phyloP scores from a whole-genome alignment of 257 asterid species.

The Nemophila menziesii region DNA sequence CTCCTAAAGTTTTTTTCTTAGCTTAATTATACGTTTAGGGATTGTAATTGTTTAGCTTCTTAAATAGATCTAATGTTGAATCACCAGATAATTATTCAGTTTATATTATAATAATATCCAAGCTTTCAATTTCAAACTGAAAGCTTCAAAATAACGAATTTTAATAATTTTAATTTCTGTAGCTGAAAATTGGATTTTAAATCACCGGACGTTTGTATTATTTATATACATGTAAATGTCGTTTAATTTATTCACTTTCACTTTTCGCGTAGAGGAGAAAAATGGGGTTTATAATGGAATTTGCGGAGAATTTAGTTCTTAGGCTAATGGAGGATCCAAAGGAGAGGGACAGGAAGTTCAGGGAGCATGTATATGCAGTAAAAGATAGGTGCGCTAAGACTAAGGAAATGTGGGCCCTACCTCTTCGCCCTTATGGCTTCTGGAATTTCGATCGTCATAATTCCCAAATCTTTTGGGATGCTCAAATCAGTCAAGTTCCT shows the following conservation, averaged over 20 bases:
- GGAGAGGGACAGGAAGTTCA: conserved; percentile 57
- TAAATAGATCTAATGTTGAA: too few relatives aligned
- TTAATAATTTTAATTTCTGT: too few relatives aligned
- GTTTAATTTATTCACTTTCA: too few relatives aligned
- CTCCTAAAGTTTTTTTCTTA: too few relatives aligned
- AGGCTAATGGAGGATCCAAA: conserved; percentile 75
- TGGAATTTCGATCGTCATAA: conserved; percentile 85
- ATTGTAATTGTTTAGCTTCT: too few relatives aligned
- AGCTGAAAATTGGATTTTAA: too few relatives aligned
- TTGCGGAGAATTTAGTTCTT: conserved; percentile 65
- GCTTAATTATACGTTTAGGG: too few relatives aligned
- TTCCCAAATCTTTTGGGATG: conserved; percentile 54
- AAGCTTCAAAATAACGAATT: too few relatives aligned
- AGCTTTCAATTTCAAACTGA: too few relatives aligned
- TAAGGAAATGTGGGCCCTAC: conserved; percentile 58
- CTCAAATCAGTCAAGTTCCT: conserved; percentile 70
- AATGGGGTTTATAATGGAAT: conserved; percentile 80
- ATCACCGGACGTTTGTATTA: background rate
- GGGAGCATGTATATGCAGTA: conserved; percentile 48
- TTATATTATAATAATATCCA: too few relatives aligned
- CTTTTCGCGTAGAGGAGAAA: background rate
- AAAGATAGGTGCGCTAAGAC: conserved; percentile 42
- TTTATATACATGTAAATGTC: too few relatives aligned
- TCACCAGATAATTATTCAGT: too few relatives aligned
- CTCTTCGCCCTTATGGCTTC: conserved; percentile 77